Conservation (phyloP, 805 yeast species). For the Myxozyma monticola region DNA sequence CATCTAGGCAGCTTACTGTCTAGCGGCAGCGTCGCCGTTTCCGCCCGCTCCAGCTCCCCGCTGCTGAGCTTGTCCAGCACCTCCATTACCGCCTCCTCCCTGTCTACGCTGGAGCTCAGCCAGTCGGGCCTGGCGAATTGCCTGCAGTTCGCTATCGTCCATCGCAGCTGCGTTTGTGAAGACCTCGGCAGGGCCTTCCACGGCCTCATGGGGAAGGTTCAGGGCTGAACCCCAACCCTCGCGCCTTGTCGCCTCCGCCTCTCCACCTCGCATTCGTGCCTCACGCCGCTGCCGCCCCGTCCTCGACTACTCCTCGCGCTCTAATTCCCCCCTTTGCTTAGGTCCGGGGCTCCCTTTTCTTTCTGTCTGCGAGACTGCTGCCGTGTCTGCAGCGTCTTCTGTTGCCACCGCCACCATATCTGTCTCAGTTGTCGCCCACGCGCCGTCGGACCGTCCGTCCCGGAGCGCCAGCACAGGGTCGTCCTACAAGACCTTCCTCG, state of each 20-base stretch:
- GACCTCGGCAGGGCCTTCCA: no score
- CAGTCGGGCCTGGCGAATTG: conserved; percentile 89
- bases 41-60: conserved; percentile 1
- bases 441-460: no score
- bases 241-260: not conserved
- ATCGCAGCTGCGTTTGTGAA: no score
- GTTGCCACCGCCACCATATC: not conserved
- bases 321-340: not conserved
- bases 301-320: not conserved
- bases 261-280: not conserved
- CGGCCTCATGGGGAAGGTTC: no score
- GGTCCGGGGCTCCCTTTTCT: no score
- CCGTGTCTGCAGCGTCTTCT: not conserved
- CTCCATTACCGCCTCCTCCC: conserved; percentile 3
- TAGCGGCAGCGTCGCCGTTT: conserved; percentile 2
- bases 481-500: conserved; percentile 9
- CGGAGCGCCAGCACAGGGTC: not conserved
- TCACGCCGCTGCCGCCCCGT: not conserved
- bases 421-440: no score
- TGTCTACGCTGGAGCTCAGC: conserved; percentile 67
- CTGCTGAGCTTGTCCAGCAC: not conserved
- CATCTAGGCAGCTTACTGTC: conserved; percentile 4
- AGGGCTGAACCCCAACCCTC: not conserved
- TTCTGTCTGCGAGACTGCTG: not conserved
- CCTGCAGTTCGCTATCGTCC: conserved; percentile 86